Evolutionary conservation across 2,329 filamentous ascomycete species (phyloP), one percentile per base, ranked within the genome.

Genomic region (Verticillium dahliae): DNA sequence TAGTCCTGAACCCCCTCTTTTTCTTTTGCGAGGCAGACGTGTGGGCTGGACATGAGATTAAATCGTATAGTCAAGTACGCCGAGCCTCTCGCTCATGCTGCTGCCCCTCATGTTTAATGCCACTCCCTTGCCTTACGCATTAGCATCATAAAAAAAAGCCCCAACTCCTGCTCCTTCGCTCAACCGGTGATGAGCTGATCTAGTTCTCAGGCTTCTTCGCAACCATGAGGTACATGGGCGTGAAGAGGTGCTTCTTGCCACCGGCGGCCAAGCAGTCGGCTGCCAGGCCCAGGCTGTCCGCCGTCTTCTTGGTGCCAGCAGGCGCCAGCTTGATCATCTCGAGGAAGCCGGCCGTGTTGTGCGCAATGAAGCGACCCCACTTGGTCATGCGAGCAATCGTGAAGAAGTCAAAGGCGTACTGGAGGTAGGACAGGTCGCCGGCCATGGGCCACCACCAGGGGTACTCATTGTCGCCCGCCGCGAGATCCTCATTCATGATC

Each of bases 211-310:
- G 92, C 83, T 97, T 97, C 78, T 91, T 87, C 64, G 87, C 94
- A 63, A 97, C 86, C 91, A 97, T 97, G 72, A 98, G 81, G 79
- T 97, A 97, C 94, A 98, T 98, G 61, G 94, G 94, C 1, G 94
- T 98, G 79, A 98, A 98, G n/a, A 98, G 84, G 75, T 96, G 90
- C 80, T 93, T 83, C 74, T 87, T 85, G 39, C 88, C 94, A 76
- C 94, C 94, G 57, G 90, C 91, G 27, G 97, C 93, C 59, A 98
- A 81, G 69, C 86, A 90, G 76, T 97, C 93, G 11, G 86, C 92
- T 37, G 91, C 93, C 62, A 87, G 72, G 6, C 90, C 92, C 70
- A 98, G 78, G 71, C 90, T 92, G 77, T 97, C 90, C 11, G 92
- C 93, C n/a, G 92, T 97, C 86, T 96, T 97, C 79, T 92, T 91